Base-by-base conservation (phyloP, 768 basidiomycete species). In the Thelephora aurantiotincta region DNA sequence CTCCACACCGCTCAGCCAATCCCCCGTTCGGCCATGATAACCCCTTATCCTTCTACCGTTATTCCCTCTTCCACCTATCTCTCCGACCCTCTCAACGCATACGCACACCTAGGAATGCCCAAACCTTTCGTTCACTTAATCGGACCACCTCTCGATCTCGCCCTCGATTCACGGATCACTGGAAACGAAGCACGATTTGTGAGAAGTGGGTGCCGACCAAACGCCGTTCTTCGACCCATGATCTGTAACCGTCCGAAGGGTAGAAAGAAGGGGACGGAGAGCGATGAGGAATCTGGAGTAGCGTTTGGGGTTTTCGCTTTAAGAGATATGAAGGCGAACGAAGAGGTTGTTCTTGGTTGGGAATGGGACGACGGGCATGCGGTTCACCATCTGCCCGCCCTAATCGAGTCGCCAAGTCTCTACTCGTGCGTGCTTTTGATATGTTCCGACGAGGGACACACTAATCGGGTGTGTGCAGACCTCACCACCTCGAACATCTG, bases 331-430 rank as follows among this genome's bases (percentile, higher is more conserved):
- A 74, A 73, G 47, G 75, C 75, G 33, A 72, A 82, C 43, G 90
- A 92, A 53, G 93, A 97, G 64, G 75, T 97, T 16, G 78, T 92
- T 0, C 64, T 97, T 0, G 85, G 84, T 0, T 97, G 93, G 91
- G 91, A 96, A 60, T 98, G 93, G 93, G 92, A 97, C 55, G 93
- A 98, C 56, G 79, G 78, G 2, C 85, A 89, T 58, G 79, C 82
- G 0, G 75, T 93, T 0, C 92, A 94, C 62, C 66, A 70, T 51
- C 66, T 90, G 0, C 84, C 78, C n/a, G 77, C 78, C 6, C 62
- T 86, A 45, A 67, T 87, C 49, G 65, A 77, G 54, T 62, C 71
- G 4, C 76, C 79, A 4, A 63, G 69, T 50, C 55, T 72, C 48
- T 78, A 80, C 55, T 68, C 72, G 80, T 80, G 61, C 64, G 75